Evolutionary conservation across 2,329 filamentous ascomycete species (phyloP).

Genomic region (Calonectria honghensis): DNA sequence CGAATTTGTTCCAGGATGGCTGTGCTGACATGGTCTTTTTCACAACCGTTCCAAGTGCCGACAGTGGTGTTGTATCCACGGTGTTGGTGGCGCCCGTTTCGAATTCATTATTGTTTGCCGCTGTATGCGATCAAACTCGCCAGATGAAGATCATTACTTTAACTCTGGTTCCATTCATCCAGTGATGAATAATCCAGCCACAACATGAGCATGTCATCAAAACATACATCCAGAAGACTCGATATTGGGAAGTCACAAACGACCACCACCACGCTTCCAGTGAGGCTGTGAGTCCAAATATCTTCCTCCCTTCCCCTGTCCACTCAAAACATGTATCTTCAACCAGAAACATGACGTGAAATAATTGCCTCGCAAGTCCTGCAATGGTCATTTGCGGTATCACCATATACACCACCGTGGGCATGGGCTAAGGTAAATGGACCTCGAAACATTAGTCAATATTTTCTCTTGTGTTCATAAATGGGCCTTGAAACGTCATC

Average conservation of each 20-base stretch:
- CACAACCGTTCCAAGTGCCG: background rate
- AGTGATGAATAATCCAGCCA: background rate
- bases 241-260: background rate
- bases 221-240: background rate
- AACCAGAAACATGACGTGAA: background rate
- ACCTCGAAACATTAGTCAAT: background rate
- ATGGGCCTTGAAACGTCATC: background rate
- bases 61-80: background rate
- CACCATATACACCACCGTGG: background rate
- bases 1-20: background rate
- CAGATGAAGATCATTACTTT: background rate
- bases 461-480: background rate
- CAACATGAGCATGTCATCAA: background rate
- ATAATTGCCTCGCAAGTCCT: background rate
- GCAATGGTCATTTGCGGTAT: background rate
- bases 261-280: background rate
- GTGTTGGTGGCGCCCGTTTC: slow-evolving; percentile 6
- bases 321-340: background rate
- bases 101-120: slow-evolving; percentile 9
- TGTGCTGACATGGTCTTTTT: background rate
- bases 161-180: background rate
- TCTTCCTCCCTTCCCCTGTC: background rate
- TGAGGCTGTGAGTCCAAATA: background rate
- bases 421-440: background rate
- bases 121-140: background rate